These are phyloP conservation scores for Sphagnum magellanicum DNA, from an alignment of 228 moss, liverwort and hornwort species.

Conservation along the genomic window DNA sequence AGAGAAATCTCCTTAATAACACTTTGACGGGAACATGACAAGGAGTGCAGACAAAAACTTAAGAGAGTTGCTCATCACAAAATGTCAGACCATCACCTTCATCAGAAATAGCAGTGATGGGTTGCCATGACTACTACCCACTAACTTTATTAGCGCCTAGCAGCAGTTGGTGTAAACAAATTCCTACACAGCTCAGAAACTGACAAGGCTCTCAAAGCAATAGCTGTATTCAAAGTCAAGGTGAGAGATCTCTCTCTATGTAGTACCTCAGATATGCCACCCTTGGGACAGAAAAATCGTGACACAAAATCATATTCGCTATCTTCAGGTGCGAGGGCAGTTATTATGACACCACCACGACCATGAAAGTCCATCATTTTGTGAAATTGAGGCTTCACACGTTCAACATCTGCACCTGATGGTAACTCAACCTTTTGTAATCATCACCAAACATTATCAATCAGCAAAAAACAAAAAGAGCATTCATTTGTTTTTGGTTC, in stretches of 20 bases:
- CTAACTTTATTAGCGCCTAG: too few relatives aligned
- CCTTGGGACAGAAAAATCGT: constrained; percentile 74
- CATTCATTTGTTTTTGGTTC: background rate
- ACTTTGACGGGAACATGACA: too few relatives aligned
- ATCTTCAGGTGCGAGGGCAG: constrained; percentile 54
- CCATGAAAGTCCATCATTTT: constrained; percentile 48
- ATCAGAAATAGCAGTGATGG: too few relatives aligned
- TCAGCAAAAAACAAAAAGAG: background rate
- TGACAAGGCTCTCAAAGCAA: too few relatives aligned
- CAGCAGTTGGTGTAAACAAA: background rate
- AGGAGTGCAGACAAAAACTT: too few relatives aligned
- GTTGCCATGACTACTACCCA: too few relatives aligned
- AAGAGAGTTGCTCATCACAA: too few relatives aligned
- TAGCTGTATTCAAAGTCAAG: too few relatives aligned
- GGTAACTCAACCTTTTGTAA: constrained; percentile 36
- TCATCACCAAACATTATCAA: background rate
- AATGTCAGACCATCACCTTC: too few relatives aligned
- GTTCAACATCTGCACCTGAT: constrained; percentile 34
- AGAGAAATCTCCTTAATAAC: too few relatives aligned
- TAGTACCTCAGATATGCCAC: constrained; percentile 55
- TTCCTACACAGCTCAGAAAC: too few relatives aligned
- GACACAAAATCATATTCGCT: constrained; percentile 70
- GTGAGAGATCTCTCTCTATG: too few relatives aligned
- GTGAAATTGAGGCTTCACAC: constrained; percentile 42
- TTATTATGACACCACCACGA: constrained; percentile 72